A percentile compares a stretch with the other conserved stretches of the same genome.
phyloP scores from a whole-genome alignment of 768 basidiomycete genomes.

The Boletellus ananas region DNA sequence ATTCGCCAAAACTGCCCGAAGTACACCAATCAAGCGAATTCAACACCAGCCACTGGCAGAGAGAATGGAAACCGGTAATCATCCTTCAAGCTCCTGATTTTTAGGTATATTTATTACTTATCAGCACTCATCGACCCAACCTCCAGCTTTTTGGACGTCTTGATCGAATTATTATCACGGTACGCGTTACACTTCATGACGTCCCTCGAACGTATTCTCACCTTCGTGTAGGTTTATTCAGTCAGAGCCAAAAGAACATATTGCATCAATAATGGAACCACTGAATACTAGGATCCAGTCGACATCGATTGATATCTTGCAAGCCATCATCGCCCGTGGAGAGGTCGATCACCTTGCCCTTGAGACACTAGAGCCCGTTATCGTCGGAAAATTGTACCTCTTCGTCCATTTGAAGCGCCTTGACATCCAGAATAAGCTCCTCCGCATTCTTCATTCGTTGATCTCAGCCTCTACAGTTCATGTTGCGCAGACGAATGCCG shows the following conservation, averaged over 20 bases:
- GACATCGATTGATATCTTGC: slow-evolving; percentile 74
- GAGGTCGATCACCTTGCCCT: slow-evolving; percentile 63
- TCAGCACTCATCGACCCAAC: slow-evolving; percentile 44
- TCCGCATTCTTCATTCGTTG: slow-evolving; percentile 85
- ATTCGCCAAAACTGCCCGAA: slow-evolving; percentile 70
- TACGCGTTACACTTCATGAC: slow-evolving; percentile 46
- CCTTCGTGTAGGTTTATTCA: slow-evolving; percentile 57
- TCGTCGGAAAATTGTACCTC: slow-evolving; percentile 73
- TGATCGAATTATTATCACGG: slow-evolving; percentile 73
- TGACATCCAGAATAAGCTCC: slow-evolving; percentile 88
- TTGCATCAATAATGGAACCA: slow-evolving; percentile 51
- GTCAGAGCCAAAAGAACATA: slow-evolving; percentile 62
- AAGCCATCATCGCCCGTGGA: slow-evolving; percentile 76
- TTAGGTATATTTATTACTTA: slow-evolving; percentile 6
- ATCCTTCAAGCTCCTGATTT: neutral
- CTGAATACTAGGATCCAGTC: slow-evolving; percentile 68
- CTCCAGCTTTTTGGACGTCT: slow-evolving; percentile 69
- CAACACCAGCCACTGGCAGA: slow-evolving; percentile 58
- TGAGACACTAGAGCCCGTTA: slow-evolving; percentile 61
- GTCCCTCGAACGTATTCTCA: neutral
- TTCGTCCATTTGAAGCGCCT: slow-evolving; percentile 66
- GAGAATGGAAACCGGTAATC: slow-evolving; percentile 58
- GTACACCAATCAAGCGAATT: slow-evolving; percentile 60
- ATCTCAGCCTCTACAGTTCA: slow-evolving; percentile 58
- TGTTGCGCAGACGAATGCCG: slow-evolving; percentile 26